phyloP scores from a whole-genome alignment of 2,329 filamentous ascomycete species.

The Ilyonectria destructans region DNA sequence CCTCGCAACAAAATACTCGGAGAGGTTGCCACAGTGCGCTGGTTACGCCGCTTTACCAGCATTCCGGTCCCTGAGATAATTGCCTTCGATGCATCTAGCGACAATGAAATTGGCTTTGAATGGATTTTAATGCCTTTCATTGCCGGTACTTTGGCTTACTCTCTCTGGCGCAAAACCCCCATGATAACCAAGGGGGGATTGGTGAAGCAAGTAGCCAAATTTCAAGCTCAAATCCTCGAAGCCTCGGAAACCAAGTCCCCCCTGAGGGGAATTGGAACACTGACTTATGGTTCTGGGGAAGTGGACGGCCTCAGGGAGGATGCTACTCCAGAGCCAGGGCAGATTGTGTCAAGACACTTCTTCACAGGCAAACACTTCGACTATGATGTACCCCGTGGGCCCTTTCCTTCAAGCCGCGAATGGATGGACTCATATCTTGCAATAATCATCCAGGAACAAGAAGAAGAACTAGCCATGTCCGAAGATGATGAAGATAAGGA shows the following conservation, averaged over 20 bases:
- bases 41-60: constrained; percentile 2
- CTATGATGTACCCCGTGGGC: constrained; percentile 56
- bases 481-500: constrained; percentile 53
- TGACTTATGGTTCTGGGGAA: constrained; percentile 32
- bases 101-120: background rate
- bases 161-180: constrained; percentile 50
- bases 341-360: constrained; percentile 54
- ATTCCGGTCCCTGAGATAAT: background rate
- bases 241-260: background rate
- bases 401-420: constrained; percentile 56
- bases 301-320: too few relatives aligned
- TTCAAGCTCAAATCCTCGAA: constrained; percentile 20
- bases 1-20: constrained; percentile 5
- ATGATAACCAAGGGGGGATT: constrained; percentile 51
- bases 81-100: constrained; percentile 5
- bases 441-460: constrained; percentile 51
- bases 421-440: constrained; percentile 55
- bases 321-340: constrained; percentile 36
- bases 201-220: constrained; percentile 17
- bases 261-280: constrained; percentile 40
- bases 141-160: constrained; percentile 43
- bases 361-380: constrained; percentile 52
- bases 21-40: constrained; percentile 5
- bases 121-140: constrained; percentile 14
- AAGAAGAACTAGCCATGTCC: constrained; percentile 23